Base-by-base conservation (phyloP, 192 early-diverging fungal species). In the Coemansia reversa region DNA sequence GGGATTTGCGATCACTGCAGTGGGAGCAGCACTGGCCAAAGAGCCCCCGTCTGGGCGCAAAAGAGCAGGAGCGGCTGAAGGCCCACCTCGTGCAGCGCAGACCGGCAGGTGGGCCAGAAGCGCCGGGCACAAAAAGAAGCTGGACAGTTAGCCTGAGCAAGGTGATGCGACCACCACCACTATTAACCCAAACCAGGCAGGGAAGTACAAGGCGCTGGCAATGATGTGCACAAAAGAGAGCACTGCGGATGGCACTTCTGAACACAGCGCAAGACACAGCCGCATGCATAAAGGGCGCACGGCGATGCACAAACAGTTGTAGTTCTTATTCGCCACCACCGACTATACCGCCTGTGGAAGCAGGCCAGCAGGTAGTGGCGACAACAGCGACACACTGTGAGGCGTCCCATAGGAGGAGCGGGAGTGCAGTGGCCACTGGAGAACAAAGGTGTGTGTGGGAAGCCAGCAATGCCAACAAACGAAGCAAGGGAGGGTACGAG, bases 1-100 rank as follows among this genome's bases (percentile, higher is more conserved):
- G 16, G 58, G 70, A 72, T 72, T 72, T 72, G 65, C 70, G 64
- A 63, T 66, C 66, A 68, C 53, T 52, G 51, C 50, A 30, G 16
- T 5, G 52, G 25, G 20, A 4, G 25, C 52, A 25, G 1, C 51
- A 6, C 18, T 16, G 55, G 29, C 32, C 55, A 52, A 27, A 12
- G 29, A 57, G 32, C 18, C 35, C 35, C 35, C 56, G 33, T 35
- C 39, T 7, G 20, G 39, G 16, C 14, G 33, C 39, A 45, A 45
- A 45, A 14, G 14, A 16, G 12, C 39, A 16, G 39, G 39, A 45
- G 39, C 39, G 39, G 14, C 39, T 14, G 14, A 45, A 45, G 12
- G 39, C 39, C 39, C 39, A 45, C 39, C 39, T 16, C 39, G 39
- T 14, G 39, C 14, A 35, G 33, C 11, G 33, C 33, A 35, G 33